Base-by-base conservation (phyloP, 148 eudicot genomes). In the Dysphania ambrosioides region DNA sequence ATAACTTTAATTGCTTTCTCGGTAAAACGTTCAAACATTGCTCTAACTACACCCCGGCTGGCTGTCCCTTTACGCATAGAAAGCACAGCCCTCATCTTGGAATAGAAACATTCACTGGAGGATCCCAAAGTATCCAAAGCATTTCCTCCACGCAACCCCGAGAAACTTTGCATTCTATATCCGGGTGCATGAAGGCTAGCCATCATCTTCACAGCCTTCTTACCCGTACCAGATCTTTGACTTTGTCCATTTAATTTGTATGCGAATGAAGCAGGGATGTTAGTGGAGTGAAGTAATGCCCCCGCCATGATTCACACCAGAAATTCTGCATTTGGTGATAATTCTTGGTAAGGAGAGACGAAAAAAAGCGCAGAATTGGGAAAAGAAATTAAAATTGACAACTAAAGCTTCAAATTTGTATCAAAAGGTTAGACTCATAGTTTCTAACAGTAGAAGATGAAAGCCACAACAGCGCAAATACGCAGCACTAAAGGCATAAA, bases 21-120 rank as follows among this genome's bases (percentile, higher is more conserved):
- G 13, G 98, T 94, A 56, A 94, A 94, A 13, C 98, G 91, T 82
- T 91, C 97, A 80, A 94, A 94, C 97, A 94, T 90, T 21, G 97
- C 97, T 78, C 82, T 84, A 10, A 91, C 85, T 23, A 83, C 90
- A 64, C 80, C 80, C 16, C 92, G 85, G 60, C 80, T 77, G 27
- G 84, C 83, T 38, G 75, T 83, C 42, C 88, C 83, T 75, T 79
- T 82, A 35, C 87, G 87, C 30, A 82, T 70, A 34, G 86, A 83
- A 57, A 82, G 76, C 34, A 84, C 74, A 32, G 86, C 83, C 71
- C 90, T 87, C 70, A 89, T 91, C 74, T 78, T 88, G 35, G 89
- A 83, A 44, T 82, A 84, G 51, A 91, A 83, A 75, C 87, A 81
- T 24, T 76, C 84, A 47, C 83, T 82, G 60, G 85, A 66, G 38